phyloP scores from a whole-genome alignment of 2,329 filamentous ascomycete genomes.

The Bipolaris oryzae region DNA sequence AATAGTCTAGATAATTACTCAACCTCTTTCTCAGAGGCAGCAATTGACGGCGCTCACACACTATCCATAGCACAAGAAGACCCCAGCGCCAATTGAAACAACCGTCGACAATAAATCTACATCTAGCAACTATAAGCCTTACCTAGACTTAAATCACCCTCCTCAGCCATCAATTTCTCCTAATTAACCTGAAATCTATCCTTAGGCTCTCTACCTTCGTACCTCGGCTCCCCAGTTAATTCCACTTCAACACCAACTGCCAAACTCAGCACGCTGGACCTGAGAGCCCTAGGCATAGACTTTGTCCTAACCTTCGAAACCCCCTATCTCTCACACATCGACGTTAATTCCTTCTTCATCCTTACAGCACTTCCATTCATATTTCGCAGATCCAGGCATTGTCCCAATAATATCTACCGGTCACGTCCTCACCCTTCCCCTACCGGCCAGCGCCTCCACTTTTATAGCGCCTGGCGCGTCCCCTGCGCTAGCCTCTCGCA shows the following conservation, averaged over 20 bases:
- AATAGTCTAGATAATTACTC: too few relatives aligned
- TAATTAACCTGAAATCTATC: neutral
- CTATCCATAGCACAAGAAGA: neutral
- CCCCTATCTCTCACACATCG: slow-evolving; percentile 43
- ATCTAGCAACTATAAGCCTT: neutral
- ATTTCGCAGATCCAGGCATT: too few relatives aligned
- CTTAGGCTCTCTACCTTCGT: neutral
- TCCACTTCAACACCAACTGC: neutral
- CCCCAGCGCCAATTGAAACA: neutral
- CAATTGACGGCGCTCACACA: neutral
- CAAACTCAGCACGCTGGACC: slow-evolving; percentile 19
- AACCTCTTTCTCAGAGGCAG: neutral
- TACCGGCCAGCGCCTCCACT: slow-evolving; percentile 6
- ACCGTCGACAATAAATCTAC: slow-evolving; percentile 8
- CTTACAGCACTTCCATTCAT: too few relatives aligned
- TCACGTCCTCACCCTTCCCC: slow-evolving; percentile 36
- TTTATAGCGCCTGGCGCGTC: slow-evolving; percentile 21
- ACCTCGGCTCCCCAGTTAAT: neutral
- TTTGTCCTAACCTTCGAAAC: slow-evolving; percentile 47
- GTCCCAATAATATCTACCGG: slow-evolving; percentile 24
- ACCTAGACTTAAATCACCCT: neutral
- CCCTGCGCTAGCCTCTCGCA: slow-evolving; percentile 25
- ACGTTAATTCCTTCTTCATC: neutral
- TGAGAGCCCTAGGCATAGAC: slow-evolving; percentile 33
- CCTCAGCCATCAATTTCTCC: neutral